Evolutionary conservation across 2,329 filamentous ascomycete species (phyloP).

Genomic region (Bipolaris victoriae): DNA sequence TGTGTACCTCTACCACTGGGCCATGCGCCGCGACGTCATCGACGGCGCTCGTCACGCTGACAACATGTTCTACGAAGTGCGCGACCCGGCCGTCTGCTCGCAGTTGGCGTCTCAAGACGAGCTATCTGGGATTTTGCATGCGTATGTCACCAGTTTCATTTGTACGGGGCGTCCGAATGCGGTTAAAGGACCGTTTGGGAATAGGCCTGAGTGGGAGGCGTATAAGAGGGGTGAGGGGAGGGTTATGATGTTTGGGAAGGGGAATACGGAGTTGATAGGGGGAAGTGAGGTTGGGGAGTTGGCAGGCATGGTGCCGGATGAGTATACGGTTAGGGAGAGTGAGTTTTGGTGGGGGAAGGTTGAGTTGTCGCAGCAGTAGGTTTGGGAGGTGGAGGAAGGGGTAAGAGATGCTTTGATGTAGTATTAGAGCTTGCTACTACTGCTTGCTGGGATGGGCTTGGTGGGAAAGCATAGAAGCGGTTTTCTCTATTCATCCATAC

Average conservation of each 20-base stretch:
- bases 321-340: conserved; percentile 58
- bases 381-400: too few species aligned
- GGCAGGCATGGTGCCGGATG: conserved; percentile 51
- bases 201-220: conserved; percentile 29
- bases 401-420: too few species aligned
- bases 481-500: too few species aligned
- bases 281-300: conserved; percentile 32
- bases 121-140: conserved; percentile 39
- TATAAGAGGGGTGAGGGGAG: conserved; percentile 21
- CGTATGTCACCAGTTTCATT: conserved; percentile 43
- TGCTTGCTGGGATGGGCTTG: too few species aligned
- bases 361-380: conserved; percentile 37
- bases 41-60: conserved; percentile 45
- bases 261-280: conserved; percentile 62
- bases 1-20: conserved; percentile 68
- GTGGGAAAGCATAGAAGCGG: too few species aligned
- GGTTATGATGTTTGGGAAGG: conserved; percentile 63
- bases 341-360: conserved; percentile 66
- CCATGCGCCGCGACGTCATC: conserved; percentile 53
- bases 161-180: conserved; percentile 41
- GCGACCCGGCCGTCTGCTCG: conserved; percentile 28
- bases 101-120: conserved; percentile 37
- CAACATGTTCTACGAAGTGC: conserved; percentile 44
- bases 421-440: too few species aligned
- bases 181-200: conserved; percentile 15